Percentiles rank a stretch among this genome's conserved stretches.
phyloP scores from a whole-genome alignment of 2,329 filamentous ascomycete genomes.

The Esteya vermicola region DNA sequence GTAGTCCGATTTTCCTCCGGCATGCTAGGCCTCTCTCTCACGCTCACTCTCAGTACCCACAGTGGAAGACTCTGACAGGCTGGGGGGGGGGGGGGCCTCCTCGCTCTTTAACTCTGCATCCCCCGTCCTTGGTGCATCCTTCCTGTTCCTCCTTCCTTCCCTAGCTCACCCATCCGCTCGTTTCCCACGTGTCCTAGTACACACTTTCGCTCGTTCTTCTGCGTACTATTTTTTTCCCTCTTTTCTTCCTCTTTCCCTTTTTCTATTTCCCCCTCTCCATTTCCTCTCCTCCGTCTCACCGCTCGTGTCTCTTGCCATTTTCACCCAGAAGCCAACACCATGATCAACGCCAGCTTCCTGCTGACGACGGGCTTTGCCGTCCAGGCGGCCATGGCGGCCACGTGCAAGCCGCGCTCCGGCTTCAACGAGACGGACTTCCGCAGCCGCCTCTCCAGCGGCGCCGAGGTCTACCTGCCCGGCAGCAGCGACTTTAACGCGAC shows the following conservation, averaged over 20 bases:
- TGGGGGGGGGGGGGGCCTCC: too few relatives aligned
- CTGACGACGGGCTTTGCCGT: not conserved
- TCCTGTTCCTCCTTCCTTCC: not conserved
- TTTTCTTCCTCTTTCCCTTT: not conserved
- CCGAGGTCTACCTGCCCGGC: constrained; percentile 27
- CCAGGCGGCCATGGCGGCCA: constrained; percentile 8
- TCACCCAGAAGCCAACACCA: not conserved
- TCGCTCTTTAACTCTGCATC: not conserved
- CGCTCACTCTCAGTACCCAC: too few relatives aligned
- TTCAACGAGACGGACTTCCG: constrained; percentile 13
- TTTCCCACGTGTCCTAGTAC: too few relatives aligned
- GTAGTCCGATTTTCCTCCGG: too few relatives aligned
- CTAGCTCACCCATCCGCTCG: too few relatives aligned
- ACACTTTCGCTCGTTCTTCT: too few relatives aligned
- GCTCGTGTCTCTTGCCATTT: too few relatives aligned
- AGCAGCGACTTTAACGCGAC: constrained; percentile 23
- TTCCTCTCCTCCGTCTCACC: not conserved
- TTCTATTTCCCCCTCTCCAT: not conserved
- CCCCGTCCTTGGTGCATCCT: not conserved
- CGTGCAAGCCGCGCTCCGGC: not conserved
- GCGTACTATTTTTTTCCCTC: too few relatives aligned
- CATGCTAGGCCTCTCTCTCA: too few relatives aligned
- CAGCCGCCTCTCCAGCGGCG: constrained; percentile 20
- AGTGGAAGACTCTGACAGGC: too few relatives aligned
- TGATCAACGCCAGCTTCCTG: not conserved